Percentiles rank a stretch among this genome's conserved stretches.
These are phyloP conservation scores for Starmerella apicola DNA, from an alignment of 805 yeast genomes.

Conservation along the genomic window DNA sequence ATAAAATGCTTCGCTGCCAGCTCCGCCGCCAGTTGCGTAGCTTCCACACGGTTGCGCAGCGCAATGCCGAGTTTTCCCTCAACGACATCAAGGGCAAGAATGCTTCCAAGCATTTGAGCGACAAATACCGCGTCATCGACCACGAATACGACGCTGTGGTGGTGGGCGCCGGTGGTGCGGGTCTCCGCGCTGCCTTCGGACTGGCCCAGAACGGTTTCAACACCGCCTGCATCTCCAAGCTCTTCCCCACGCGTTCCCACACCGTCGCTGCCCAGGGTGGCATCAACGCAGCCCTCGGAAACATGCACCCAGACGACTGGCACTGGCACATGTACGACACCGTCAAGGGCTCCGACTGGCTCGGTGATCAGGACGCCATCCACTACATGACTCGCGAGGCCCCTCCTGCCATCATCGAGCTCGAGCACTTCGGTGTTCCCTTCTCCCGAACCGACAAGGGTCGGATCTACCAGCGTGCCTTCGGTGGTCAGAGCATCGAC, in stretches of 20 bases:
- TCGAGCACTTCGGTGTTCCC: conserved; percentile 97
- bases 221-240: conserved; percentile 92
- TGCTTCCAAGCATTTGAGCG: conserved; percentile 43
- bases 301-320: conserved; percentile 98
- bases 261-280: conserved; percentile 99
- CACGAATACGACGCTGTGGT: conserved; percentile 98
- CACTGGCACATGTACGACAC: conserved; percentile 99
- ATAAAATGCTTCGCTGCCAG: conserved; percentile 11
- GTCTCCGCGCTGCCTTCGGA: conserved; percentile 96
- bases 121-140: conserved; percentile 83
- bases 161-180: conserved; percentile 99
- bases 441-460: conserved; percentile 96
- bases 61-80: conserved; percentile 24
- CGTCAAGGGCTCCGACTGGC: conserved; percentile 98
- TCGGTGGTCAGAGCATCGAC: conserved; percentile 94
- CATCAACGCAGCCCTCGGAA: conserved; percentile 96
- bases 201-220: conserved; percentile 93
- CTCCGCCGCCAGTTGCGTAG: conserved; percentile 11
- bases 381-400: conserved; percentile 99
- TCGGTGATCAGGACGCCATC: conserved; percentile 98
- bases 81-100: conserved; percentile 31
- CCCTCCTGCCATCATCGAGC: conserved; percentile 85
- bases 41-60: conserved; percentile 13
- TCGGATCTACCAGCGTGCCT: conserved; percentile 94
- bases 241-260: conserved; percentile 96